phyloP scores from a whole-genome alignment of 148 eudicot genomes.

The Rhododendron kiyosumense region DNA sequence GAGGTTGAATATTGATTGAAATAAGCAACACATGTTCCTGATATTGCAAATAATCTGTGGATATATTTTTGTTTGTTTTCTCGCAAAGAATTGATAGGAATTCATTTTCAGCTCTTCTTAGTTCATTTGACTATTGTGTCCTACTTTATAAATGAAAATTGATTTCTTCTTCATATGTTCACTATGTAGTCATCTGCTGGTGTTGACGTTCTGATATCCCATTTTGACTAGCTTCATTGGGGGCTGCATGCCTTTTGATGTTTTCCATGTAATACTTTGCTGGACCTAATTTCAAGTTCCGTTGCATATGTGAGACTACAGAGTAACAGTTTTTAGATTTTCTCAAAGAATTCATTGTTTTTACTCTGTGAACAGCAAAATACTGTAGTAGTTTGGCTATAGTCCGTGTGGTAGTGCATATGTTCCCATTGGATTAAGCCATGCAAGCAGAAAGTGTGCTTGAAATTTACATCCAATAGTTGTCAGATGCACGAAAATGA shows the following conservation, averaged over 20 bases:
- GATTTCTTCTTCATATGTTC: neutral
- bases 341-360: neutral
- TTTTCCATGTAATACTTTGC: neutral
- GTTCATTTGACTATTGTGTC: neutral
- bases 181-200: neutral
- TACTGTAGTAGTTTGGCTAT: neutral
- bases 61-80: neutral
- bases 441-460: neutral
- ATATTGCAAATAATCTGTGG: neutral
- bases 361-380: neutral
- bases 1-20: conserved; percentile 5
- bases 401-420: neutral
- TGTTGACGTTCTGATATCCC: neutral
- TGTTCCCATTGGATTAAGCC: neutral
- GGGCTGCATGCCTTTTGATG: neutral
- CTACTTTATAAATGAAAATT: neutral
- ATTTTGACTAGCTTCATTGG: neutral
- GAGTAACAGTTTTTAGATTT: neutral
- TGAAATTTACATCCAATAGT: neutral
- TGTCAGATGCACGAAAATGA: neutral
- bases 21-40: neutral
- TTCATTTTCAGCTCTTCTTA: neutral
- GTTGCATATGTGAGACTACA: neutral
- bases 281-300: neutral
- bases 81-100: neutral